Base-by-base conservation (phyloP, 2,329 filamentous ascomycete species). In the Aspergillus candidus region DNA sequence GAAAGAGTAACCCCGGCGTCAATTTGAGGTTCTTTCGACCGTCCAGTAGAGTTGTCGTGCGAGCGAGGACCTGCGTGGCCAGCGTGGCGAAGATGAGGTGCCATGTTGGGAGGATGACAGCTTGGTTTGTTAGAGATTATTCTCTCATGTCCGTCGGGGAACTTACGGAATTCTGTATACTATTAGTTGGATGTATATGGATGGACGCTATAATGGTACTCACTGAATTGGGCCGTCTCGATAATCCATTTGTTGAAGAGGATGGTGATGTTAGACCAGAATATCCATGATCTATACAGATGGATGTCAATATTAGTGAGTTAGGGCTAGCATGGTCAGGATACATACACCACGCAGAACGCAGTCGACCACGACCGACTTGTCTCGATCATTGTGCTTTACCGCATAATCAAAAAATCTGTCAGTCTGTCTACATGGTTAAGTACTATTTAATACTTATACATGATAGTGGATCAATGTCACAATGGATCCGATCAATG, bases 191-290 rank as follows among this genome's bases (percentile, higher is more conserved):
- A 6, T 6, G 6, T 10, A 8, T 8, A 8, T 27, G 6, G 3
- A 27, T 27, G 7, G 18, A 18, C 6, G 3, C 22, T 27, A 10
- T 27, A 27, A 27, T 27, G 22, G 3, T 27, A 27, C 22, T 27
- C 7, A 27, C 22, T 27, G 22, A 27, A 27, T 10, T 27, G 22
- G 7, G 22, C 22, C 6, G 22, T 27, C 22, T 89, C 82, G 48
- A 96, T 77, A 60, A 97, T 88, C 82, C 86, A 95, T 80, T 97
- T 97, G 81, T 97, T 96, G 82, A 95, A 96, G 44, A 96, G 77
- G 67, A 96, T 96, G 63, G 53, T 55, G 12, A 48, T 31, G 29
- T 52, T 55, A 6, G 53, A 55, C 44, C 49, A 52, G 41, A 50
- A 48, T 8, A 54, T 44, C 53, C 53, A 55, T 11, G 50, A 48